Evolutionary conservation across 192 early-diverging fungal species (phyloP).

Genomic region (Spizellomyces sp.): DNA sequence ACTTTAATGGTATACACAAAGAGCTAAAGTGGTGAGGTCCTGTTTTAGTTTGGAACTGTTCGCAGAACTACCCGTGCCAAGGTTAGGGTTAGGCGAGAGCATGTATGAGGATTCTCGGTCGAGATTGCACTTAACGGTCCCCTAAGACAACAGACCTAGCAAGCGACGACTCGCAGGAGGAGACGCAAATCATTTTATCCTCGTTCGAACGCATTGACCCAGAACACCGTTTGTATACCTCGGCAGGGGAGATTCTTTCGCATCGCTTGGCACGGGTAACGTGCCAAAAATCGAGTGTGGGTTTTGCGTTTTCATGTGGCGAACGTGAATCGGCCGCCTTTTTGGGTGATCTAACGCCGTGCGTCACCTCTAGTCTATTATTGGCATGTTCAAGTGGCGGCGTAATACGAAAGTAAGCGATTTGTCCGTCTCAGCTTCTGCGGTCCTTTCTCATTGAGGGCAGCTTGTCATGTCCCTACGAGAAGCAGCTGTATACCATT

Average conservation of each 20-base stretch:
- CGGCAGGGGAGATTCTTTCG: not conserved
- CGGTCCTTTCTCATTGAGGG: not conserved
- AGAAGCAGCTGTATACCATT: conserved; percentile 11
- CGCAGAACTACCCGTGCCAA: not conserved
- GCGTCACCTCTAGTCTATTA: not conserved
- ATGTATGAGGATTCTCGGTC: not conserved
- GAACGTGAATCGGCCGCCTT: not conserved
- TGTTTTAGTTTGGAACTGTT: not conserved
- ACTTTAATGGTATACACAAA: not conserved
- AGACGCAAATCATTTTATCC: conserved; percentile 1
- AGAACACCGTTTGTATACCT: conserved; percentile 2
- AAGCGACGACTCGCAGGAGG: conserved; percentile 5
- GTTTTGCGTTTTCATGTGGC: not conserved
- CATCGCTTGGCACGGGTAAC: not conserved
- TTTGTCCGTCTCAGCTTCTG: not conserved
- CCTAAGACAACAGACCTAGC: conserved; percentile 14
- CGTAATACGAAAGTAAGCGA: conserved; percentile 14
- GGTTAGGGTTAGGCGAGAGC: not conserved
- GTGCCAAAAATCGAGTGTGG: not conserved
- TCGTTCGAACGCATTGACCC: conserved; percentile 12
- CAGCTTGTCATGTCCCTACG: conserved; percentile 1
- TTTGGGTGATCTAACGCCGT: not conserved
- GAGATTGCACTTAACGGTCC: not conserved
- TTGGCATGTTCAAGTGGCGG: conserved; percentile 22
- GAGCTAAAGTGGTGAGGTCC: not conserved